Evolutionary conservation across 352 stramenopile species (phyloP).

Genomic region (Globisporangium okanoganense): DNA sequence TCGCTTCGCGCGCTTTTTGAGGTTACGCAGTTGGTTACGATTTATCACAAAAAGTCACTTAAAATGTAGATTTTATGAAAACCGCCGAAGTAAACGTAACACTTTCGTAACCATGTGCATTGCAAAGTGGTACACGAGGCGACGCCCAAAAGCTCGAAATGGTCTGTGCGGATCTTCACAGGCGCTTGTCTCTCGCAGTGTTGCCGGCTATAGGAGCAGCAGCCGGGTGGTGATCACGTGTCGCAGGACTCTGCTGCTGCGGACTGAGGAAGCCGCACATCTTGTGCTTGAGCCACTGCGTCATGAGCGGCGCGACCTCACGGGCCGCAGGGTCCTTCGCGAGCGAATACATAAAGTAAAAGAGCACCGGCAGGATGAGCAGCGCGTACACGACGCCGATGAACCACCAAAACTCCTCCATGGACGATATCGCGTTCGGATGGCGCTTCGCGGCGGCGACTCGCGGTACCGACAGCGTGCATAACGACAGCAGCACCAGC

Average conservation of each 20-base stretch:
- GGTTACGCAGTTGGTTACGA: too few species aligned
- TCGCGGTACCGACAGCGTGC: not conserved
- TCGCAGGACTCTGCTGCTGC: conserved; percentile 6
- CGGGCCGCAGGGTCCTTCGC: conserved; percentile 23
- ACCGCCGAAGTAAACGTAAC: too few species aligned
- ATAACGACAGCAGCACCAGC: not conserved
- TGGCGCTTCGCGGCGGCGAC: conserved; percentile 5
- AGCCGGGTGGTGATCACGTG: not conserved
- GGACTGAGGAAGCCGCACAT: conserved; percentile 24
- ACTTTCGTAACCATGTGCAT: too few species aligned
- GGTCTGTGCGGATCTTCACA: not conserved
- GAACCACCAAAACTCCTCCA: conserved; percentile 44
- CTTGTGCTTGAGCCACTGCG: conserved; percentile 24
- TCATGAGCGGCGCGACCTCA: conserved; percentile 24
- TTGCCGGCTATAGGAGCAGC: not conserved
- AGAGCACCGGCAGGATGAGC: conserved; percentile 34
- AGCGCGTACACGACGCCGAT: conserved; percentile 30
- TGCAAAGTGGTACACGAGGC: too few species aligned
- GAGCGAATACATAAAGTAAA: conserved; percentile 26
- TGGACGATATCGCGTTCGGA: conserved; percentile 26
- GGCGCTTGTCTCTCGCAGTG: conserved; percentile 1
- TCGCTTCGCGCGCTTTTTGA: too few species aligned
- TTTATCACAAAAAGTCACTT: too few species aligned
- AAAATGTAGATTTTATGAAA: too few species aligned
- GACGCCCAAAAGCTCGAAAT: too few species aligned